A percentile compares a stretch with the other conserved stretches of the same genome.
These are phyloP conservation scores for Lenzites betulinus DNA, from an alignment of 768 basidiomycete species.

Conservation along the genomic window DNA sequence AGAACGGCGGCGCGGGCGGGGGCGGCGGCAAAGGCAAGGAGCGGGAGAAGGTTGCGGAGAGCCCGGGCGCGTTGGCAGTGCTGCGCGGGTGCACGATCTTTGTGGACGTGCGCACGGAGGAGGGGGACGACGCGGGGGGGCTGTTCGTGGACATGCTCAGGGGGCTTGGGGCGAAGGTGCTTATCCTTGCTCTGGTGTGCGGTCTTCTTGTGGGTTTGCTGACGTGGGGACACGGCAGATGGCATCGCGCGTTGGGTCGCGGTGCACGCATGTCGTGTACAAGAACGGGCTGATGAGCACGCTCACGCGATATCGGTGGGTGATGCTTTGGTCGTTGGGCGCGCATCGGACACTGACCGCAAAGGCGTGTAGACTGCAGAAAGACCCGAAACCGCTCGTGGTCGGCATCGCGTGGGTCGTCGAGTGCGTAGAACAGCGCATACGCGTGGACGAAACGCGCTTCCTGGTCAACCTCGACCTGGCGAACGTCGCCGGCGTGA, in stretches of 20 bases:
- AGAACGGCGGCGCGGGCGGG: slow-evolving; percentile 11
- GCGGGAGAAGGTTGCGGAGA: slow-evolving; percentile 29
- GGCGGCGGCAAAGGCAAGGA: slow-evolving; percentile 29
- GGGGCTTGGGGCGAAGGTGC: slow-evolving; percentile 77
- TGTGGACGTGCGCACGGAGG: slow-evolving; percentile 76
- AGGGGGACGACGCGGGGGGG: slow-evolving; percentile 78
- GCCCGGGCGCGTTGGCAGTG: slow-evolving; percentile 45
- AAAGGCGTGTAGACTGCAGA: slow-evolving; percentile 47
- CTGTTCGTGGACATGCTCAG: slow-evolving; percentile 85
- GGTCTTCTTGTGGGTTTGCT: not conserved
- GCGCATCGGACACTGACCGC: not conserved
- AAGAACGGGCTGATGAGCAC: slow-evolving; percentile 83
- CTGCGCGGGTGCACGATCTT: slow-evolving; percentile 78
- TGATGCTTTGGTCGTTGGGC: slow-evolving; percentile 3
- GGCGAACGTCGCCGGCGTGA: slow-evolving; percentile 57
- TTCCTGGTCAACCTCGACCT: slow-evolving; percentile 65
- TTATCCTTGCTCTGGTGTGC: slow-evolving; percentile 17
- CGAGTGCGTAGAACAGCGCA: slow-evolving; percentile 73
- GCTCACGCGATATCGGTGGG: slow-evolving; percentile 67
- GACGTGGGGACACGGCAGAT: slow-evolving; percentile 42
- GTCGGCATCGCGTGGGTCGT: slow-evolving; percentile 92
- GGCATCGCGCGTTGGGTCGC: slow-evolving; percentile 63
- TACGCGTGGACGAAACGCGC: slow-evolving; percentile 61
- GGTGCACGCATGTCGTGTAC: slow-evolving; percentile 82
- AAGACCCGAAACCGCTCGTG: slow-evolving; percentile 69